Evolutionary conservation across 768 basidiomycete species (phyloP).

Genomic region (Mrakia gelida): DNA sequence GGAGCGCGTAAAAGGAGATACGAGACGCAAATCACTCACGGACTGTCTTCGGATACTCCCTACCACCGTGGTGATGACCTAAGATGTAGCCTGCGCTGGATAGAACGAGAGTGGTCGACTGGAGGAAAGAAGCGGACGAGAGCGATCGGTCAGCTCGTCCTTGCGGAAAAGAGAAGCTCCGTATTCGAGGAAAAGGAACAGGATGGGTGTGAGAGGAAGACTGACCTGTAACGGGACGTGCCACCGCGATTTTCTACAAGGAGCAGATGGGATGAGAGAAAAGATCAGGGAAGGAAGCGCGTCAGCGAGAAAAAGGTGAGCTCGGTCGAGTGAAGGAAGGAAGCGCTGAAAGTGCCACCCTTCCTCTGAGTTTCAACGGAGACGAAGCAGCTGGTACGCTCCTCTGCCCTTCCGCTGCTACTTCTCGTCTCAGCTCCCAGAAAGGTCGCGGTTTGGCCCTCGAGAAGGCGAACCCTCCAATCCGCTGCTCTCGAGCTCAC

Average conservation of each 20-base stretch:
- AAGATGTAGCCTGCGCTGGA: conserved; percentile 26
- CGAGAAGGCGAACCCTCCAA: not conserved
- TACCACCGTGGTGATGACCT: conserved; percentile 75
- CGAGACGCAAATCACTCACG: conserved; percentile 7
- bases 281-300: not conserved
- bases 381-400: too few relatives aligned
- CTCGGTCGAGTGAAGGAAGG: not conserved
- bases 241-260: conserved; percentile 21
- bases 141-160: not conserved
- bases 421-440: not conserved
- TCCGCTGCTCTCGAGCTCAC: not conserved
- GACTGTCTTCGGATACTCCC: conserved; percentile 66
- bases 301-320: not conserved
- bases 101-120: not conserved
- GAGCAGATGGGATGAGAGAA: not conserved
- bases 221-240: conserved; percentile 26
- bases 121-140: too few relatives aligned
- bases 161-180: not conserved
- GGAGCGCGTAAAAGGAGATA: not conserved
- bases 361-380: too few relatives aligned
- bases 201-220: not conserved
- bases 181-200: not conserved
- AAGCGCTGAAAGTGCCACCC: too few relatives aligned
- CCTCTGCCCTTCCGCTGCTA: too few relatives aligned
- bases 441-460: not conserved